Percentiles rank a stretch among this genome's conserved stretches.
phyloP scores from a whole-genome alignment of 345 rosid species.

The Syzygium oleosum region DNA sequence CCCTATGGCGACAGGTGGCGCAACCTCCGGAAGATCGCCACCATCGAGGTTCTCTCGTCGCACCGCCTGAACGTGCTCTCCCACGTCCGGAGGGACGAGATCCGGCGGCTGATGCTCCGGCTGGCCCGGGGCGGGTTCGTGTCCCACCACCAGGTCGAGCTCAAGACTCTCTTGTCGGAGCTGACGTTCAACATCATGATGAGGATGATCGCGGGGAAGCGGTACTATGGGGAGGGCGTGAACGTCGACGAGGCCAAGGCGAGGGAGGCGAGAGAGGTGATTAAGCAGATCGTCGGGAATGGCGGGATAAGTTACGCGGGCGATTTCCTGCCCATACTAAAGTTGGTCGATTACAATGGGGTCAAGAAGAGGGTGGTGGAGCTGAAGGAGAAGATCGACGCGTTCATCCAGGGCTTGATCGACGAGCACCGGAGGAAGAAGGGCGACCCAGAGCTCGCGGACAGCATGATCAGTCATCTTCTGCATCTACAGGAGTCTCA shows the following conservation, averaged over 20 bases:
- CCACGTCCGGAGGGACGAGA: constrained; percentile 33
- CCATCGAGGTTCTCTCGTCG: constrained; percentile 41
- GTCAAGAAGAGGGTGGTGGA: constrained; percentile 22
- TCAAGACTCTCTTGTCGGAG: constrained; percentile 26
- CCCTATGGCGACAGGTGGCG: constrained; percentile 59
- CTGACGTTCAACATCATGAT: constrained; percentile 16
- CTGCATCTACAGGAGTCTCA: constrained; percentile 41
- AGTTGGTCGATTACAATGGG: constrained; percentile 3
- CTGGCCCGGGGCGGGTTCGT: constrained; percentile 10
- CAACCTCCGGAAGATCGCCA: constrained; percentile 39
- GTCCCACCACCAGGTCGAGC: constrained; percentile 24
- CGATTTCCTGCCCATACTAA: constrained; percentile 8
- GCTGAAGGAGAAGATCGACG: constrained; percentile 24
- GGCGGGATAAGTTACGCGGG: neutral
- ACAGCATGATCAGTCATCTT: constrained; percentile 55
- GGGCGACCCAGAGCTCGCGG: neutral
- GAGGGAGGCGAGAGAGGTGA: constrained; percentile 6
- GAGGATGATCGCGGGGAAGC: constrained; percentile 46
- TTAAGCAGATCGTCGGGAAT: constrained; percentile 3
- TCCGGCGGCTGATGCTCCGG: constrained; percentile 20
- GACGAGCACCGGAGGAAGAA: constrained; percentile 32
- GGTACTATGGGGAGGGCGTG: constrained; percentile 5
- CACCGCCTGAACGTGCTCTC: constrained; percentile 26
- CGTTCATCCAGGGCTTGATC: constrained; percentile 34
- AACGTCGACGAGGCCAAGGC: constrained; percentile 1